Evolutionary conservation across 2,329 filamentous ascomycete genomes (phyloP).

Genomic region (Trichoderma polysporum): DNA sequence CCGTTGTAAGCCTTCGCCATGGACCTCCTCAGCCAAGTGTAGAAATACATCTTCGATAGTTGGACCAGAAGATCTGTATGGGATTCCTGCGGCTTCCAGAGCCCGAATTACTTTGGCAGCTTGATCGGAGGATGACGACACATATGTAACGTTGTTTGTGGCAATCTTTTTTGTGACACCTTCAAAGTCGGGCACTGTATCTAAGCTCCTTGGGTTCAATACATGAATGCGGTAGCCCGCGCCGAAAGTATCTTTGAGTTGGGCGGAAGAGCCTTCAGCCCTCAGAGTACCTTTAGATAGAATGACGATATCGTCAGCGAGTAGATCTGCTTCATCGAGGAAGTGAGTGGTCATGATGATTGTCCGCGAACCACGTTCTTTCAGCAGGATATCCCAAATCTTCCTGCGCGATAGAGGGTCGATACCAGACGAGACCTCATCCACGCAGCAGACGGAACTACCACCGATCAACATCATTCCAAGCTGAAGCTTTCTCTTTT

Average conservation of each 20-base stretch:
- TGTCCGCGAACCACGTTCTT: slow-evolving; percentile 64
- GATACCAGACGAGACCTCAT: slow-evolving; percentile 72
- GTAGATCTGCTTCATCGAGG: slow-evolving; percentile 71
- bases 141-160: slow-evolving; percentile 69
- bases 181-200: slow-evolving; percentile 52
- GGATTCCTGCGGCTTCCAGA: slow-evolving; percentile 63
- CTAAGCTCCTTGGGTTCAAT: slow-evolving; percentile 26
- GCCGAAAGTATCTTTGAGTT: slow-evolving; percentile 65
- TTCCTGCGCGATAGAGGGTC: slow-evolving; percentile 64
- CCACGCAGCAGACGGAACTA: slow-evolving; percentile 69
- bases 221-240: slow-evolving; percentile 38
- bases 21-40: slow-evolving; percentile 56
- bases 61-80: slow-evolving; percentile 66
- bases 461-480: slow-evolving; percentile 79
- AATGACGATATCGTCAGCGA: slow-evolving; percentile 70
- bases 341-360: slow-evolving; percentile 75
- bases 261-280: slow-evolving; percentile 66
- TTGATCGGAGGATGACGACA: slow-evolving; percentile 63
- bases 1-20: slow-evolving; percentile 16
- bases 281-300: slow-evolving; percentile 66
- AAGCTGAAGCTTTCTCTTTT: slow-evolving; percentile 74
- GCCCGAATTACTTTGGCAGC: slow-evolving; percentile 67
- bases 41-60: slow-evolving; percentile 74
- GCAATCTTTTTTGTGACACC: slow-evolving; percentile 54
- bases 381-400: slow-evolving; percentile 60